Base-by-base conservation (phyloP, 305 asterid species). In the Coffea humblotiana region DNA sequence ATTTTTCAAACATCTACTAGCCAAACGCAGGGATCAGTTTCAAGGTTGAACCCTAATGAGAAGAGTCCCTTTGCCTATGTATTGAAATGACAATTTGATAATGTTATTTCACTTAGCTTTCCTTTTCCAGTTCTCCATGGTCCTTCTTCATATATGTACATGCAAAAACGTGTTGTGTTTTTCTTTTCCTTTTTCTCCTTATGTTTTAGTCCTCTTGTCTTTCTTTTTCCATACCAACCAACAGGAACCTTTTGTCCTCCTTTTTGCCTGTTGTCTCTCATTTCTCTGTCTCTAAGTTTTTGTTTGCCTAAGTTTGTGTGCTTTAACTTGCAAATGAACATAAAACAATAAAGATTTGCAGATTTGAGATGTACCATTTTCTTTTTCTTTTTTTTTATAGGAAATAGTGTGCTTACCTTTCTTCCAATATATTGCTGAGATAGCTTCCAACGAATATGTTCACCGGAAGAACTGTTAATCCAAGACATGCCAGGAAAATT, bases 381-480 rank as follows among this genome's bases (percentile, higher is more conserved):
- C 43, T 4, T 37, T 3, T 40, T n/a, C n/a, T 40, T 40, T 4
- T 40, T 40, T 40, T 32, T 32, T 40, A 3, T 40, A 40, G 3
- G 43, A 40, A 40, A 40, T 58, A 2, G 19, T 35, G 51, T 52
- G 25, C 25, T 71, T 85, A 92, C 97, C 97, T 91, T 83, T 92
- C 97, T 86, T 92, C 96, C 32, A 89, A 92, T 61, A 89, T 78
- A 86, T 92, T 92, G 90, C 92, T 89, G 83, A 91, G 88, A 87
- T 91, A 91, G 87, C 91, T 90, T 70, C 96, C 97, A n/a, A 92
- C 93, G 6, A 92, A 69, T 47, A 91, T 84, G 63, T 90, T 92
- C 35, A 91, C 91, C 0, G 97, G 97, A 77, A 92, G 91, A 83
- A 92, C 96, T 0, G 94, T 90, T 66, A 90, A 82, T 29, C 97